A percentile compares a stretch with the other conserved stretches of the same genome.
phyloP scores from a whole-genome alignment of 2,329 filamentous ascomycete genomes.

The Phyllosticta citribraziliensis region DNA sequence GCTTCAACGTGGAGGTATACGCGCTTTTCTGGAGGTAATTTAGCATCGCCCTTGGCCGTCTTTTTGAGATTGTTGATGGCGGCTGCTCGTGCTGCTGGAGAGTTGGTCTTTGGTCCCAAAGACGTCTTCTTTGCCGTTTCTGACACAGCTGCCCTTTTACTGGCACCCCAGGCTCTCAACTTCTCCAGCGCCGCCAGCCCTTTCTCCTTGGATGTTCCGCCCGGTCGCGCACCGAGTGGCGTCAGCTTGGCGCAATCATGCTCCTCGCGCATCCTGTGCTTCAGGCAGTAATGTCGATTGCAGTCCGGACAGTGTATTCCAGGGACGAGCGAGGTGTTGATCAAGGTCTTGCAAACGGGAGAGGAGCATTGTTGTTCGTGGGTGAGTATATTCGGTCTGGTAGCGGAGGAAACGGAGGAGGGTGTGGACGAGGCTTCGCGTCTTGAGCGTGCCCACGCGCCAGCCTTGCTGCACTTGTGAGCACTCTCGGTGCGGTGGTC shows the following conservation, averaged over 20 bases:
- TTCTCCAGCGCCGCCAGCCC: slow-evolving; percentile 66
- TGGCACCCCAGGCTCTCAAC: slow-evolving; percentile 69
- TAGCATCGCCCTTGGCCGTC: slow-evolving; percentile 80
- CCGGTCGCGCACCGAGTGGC: slow-evolving; percentile 45
- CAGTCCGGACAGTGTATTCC: slow-evolving; percentile 64
- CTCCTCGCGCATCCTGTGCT: slow-evolving; percentile 67
- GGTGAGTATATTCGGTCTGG: slow-evolving; percentile 47
- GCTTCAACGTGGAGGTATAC: slow-evolving; percentile 87
- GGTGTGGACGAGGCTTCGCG: slow-evolving; percentile 27
- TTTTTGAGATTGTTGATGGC: slow-evolving; percentile 74
- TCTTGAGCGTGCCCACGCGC: slow-evolving; percentile 48
- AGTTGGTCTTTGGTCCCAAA: neutral
- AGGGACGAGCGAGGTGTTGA: slow-evolving; percentile 58
- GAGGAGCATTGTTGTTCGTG: slow-evolving; percentile 61
- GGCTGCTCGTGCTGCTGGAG: slow-evolving; percentile 52
- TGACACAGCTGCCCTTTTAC: slow-evolving; percentile 59
- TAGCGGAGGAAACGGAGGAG: slow-evolving; percentile 17
- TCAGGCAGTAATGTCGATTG: slow-evolving; percentile 66
- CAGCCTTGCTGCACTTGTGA: slow-evolving; percentile 57
- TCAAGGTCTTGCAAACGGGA: slow-evolving; percentile 56
- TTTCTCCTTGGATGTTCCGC: slow-evolving; percentile 47
- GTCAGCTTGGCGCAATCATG: slow-evolving; percentile 73
- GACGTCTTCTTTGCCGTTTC: slow-evolving; percentile 36
- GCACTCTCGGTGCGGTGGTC: slow-evolving; percentile 82
- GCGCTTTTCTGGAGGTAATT: slow-evolving; percentile 70